Conservation (phyloP, 108 stramenopile genomes). For the Nannochloropsis oceanica region DNA sequence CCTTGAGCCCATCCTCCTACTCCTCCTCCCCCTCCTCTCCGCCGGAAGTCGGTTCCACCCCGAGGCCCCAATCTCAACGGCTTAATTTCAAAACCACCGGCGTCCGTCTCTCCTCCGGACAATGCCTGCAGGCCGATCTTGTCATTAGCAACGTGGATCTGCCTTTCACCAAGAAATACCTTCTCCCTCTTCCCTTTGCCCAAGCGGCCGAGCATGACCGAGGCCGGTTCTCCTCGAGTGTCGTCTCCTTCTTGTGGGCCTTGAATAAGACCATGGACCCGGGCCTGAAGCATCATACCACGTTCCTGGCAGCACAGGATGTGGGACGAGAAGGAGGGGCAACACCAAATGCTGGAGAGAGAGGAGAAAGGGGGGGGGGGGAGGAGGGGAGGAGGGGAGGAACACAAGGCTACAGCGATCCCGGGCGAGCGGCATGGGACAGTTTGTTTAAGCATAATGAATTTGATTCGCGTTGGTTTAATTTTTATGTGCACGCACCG, state of each 20-base stretch:
- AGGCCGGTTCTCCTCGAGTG: conserved; percentile 13
- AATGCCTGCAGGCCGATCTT: conserved; percentile 54
- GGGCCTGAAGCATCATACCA: conserved; percentile 63
- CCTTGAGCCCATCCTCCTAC: not conserved
- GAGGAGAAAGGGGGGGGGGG: not conserved
- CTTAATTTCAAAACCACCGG: not conserved
- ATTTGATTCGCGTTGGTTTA: conserved; percentile 34
- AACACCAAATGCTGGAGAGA: too few species aligned
- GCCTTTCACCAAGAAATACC: conserved; percentile 54
- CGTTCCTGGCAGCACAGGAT: conserved; percentile 48
- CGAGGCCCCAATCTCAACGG: too few species aligned
- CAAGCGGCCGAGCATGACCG: not conserved
- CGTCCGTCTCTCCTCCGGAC: conserved; percentile 1
- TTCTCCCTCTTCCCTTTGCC: conserved; percentile 25
- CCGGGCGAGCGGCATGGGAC: not conserved
- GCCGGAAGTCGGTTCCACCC: not conserved
- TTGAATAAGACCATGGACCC: conserved; percentile 37
- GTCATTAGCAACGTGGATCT: conserved; percentile 73
- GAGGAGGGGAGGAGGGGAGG: conserved; percentile 20
- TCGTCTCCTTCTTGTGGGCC: conserved; percentile 76
- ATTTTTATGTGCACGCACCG: conserved; percentile 76
- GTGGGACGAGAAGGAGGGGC: conserved; percentile 34
- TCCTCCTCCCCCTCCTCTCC: not conserved
- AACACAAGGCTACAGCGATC: not conserved
- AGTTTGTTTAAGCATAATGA: not conserved